Evolutionary conservation across 1,139 yeast genomes (phyloP).

Genomic region (Hyphopichia pseudoburtonii): DNA sequence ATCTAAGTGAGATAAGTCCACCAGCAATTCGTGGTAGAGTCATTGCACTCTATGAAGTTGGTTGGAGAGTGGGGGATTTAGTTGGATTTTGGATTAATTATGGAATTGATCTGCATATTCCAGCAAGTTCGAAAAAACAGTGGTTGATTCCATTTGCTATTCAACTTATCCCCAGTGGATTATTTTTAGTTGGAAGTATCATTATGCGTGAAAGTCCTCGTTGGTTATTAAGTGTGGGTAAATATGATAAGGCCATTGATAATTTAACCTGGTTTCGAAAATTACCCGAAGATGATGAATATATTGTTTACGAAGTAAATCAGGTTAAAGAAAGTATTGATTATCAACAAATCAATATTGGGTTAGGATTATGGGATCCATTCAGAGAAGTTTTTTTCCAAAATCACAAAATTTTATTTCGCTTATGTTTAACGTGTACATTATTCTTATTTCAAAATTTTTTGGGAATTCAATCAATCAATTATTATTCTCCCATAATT

Average conservation of each 20-base stretch:
- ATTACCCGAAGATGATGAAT: slow-evolving; percentile 37
- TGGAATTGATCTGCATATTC: slow-evolving; percentile 36
- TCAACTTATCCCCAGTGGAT: slow-evolving; percentile 42
- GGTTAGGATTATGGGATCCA: slow-evolving; percentile 41
- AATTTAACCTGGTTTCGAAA: slow-evolving; percentile 41
- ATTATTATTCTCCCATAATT: slow-evolving; percentile 45
- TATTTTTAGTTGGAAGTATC: slow-evolving; percentile 35
- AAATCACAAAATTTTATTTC: slow-evolving; percentile 26
- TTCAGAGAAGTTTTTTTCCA: slow-evolving; percentile 33
- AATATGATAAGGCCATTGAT: slow-evolving; percentile 32
- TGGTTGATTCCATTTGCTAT: slow-evolving; percentile 48
- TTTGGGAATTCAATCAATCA: slow-evolving; percentile 47
- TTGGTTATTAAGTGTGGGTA: slow-evolving; percentile 39
- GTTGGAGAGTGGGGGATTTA: slow-evolving; percentile 45
- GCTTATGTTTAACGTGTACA: slow-evolving; percentile 32
- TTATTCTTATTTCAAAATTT: slow-evolving; percentile 44
- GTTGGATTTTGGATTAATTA: slow-evolving; percentile 47
- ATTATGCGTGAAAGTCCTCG: slow-evolving; percentile 42
- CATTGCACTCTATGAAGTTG: slow-evolving; percentile 40
- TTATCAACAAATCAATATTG: slow-evolving; percentile 31
- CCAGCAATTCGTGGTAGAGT: slow-evolving; percentile 43
- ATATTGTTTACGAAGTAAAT: slow-evolving; percentile 36
- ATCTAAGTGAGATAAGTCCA: slow-evolving; percentile 41
- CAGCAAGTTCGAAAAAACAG: slow-evolving; percentile 28
- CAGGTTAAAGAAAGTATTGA: slow-evolving; percentile 26